These are phyloP conservation scores for Pleurotus platypus DNA, from an alignment of 768 basidiomycete genomes.

Conservation along the genomic window DNA sequence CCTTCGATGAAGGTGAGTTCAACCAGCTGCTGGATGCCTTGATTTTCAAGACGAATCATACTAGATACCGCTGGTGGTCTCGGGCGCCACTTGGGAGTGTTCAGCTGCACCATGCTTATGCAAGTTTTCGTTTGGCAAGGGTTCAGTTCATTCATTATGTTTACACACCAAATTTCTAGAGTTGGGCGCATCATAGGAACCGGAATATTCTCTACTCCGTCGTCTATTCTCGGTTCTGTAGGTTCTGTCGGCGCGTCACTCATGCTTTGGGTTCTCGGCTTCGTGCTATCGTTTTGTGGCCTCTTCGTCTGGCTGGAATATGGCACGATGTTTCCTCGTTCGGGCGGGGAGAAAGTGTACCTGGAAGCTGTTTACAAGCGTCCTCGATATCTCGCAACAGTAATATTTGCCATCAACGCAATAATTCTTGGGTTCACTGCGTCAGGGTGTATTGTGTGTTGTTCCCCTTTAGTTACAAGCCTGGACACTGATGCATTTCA, in stretches of 20 bases:
- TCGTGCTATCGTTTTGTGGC: conserved; percentile 53
- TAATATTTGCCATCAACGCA: conserved; percentile 44
- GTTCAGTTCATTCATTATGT: no score
- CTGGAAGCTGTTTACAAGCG: conserved; percentile 50
- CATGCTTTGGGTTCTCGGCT: conserved; percentile 63
- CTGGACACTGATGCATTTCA: conserved; percentile 11
- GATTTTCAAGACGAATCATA: background rate
- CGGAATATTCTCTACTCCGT: conserved; percentile 63
- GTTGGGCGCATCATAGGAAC: conserved; percentile 59
- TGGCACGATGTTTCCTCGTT: conserved; percentile 61
- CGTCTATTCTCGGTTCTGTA: conserved; percentile 53
- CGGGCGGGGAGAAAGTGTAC: conserved; percentile 63
- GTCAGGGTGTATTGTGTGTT: conserved; percentile 43
- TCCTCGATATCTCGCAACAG: conserved; percentile 44
- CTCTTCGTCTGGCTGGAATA: conserved; percentile 63
- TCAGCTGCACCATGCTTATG: conserved; percentile 57
- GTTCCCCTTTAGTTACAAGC: conserved; percentile 17
- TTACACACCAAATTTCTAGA: conserved; percentile 9
- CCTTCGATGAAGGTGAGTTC: conserved; percentile 45
- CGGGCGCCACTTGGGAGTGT: conserved; percentile 54
- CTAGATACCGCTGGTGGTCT: conserved; percentile 52
- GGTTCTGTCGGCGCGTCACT: conserved; percentile 60
- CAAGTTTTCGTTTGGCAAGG: conserved; percentile 14
- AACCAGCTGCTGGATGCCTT: background rate
- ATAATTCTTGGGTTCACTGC: conserved; percentile 36